These are phyloP conservation scores for Ustilago esculenta DNA, from an alignment of 1,284 basidiomycete genomes.

Conservation along the genomic window DNA sequence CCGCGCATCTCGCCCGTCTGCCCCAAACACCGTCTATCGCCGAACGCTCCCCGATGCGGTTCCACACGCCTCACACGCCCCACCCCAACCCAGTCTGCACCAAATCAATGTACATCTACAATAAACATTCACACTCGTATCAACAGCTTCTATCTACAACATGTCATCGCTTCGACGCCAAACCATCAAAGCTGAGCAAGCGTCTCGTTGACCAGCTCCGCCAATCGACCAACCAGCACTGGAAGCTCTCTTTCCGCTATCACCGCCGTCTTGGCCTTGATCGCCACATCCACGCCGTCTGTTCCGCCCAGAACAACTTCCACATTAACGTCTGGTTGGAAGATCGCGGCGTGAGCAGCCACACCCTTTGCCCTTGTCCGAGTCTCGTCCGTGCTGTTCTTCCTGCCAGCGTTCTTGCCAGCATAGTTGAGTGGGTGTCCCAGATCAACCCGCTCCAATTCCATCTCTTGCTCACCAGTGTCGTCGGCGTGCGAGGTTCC, in stretches of 20 bases:
- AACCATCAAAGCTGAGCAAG: slow-evolving; percentile 7
- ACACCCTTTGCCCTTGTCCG: background rate
- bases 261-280: slow-evolving; percentile 16
- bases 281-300: slow-evolving; percentile 11
- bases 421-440: slow-evolving; percentile 29
- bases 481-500: slow-evolving; percentile 5
- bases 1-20: no score
- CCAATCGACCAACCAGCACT: background rate
- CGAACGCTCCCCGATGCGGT: no score
- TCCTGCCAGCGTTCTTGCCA: background rate
- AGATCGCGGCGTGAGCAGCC: slow-evolving; percentile 6
- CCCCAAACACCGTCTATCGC: no score
- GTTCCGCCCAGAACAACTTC: slow-evolving; percentile 17
- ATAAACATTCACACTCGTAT: no score
- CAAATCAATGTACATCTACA: no score
- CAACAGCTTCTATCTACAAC: no score
- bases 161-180: no score
- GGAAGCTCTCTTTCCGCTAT: background rate
- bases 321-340: slow-evolving; percentile 31
- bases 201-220: background rate
- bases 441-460: slow-evolving; percentile 15
- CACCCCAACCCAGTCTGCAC: no score
- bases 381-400: background rate
- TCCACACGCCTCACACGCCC: no score
- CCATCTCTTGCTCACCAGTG: background rate